phyloP scores from a whole-genome alignment of 1,284 basidiomycete genomes.

The Pseudozyma tsukubaensis region DNA sequence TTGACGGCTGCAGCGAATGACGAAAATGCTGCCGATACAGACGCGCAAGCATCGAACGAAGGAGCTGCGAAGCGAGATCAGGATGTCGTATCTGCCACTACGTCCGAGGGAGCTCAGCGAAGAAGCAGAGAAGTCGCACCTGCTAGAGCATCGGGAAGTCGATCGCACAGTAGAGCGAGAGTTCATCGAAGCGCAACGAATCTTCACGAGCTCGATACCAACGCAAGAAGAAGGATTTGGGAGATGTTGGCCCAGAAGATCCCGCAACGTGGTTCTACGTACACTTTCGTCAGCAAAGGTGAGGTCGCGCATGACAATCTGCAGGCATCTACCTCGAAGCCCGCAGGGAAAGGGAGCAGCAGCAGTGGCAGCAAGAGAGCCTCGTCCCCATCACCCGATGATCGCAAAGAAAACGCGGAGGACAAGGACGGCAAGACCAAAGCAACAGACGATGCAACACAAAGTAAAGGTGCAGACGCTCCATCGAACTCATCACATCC shows the following conservation, averaged over 20 bases:
- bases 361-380: constrained; percentile 8
- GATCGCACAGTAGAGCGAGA: constrained; percentile 38
- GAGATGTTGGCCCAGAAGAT: constrained; percentile 50
- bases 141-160: constrained; percentile 3
- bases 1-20: too few species aligned
- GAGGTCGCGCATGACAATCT: constrained; percentile 47
- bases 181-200: constrained; percentile 15
- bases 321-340: constrained; percentile 27
- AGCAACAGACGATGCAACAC: not conserved
- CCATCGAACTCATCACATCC: constrained; percentile 4
- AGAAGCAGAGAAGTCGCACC: constrained; percentile 20
- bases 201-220: constrained; percentile 42
- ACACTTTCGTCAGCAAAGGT: constrained; percentile 50
- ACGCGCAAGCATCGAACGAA: not conserved
- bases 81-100: constrained; percentile 3
- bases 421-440: constrained; percentile 6
- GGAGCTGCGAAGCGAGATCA: not conserved
- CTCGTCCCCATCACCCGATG: constrained; percentile 1
- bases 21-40: constrained; percentile 3
- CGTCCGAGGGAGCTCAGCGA: constrained; percentile 8
- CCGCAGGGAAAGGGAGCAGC: constrained; percentile 5
- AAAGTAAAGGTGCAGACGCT: not conserved
- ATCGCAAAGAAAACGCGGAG: not conserved
- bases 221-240: constrained; percentile 43
- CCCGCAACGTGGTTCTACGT: constrained; percentile 49